Evolutionary conservation across 2,329 filamentous ascomycete species (phyloP), one percentile per base, ranked within the genome.

Genomic region (Pseudohalonectria lignicola): DNA sequence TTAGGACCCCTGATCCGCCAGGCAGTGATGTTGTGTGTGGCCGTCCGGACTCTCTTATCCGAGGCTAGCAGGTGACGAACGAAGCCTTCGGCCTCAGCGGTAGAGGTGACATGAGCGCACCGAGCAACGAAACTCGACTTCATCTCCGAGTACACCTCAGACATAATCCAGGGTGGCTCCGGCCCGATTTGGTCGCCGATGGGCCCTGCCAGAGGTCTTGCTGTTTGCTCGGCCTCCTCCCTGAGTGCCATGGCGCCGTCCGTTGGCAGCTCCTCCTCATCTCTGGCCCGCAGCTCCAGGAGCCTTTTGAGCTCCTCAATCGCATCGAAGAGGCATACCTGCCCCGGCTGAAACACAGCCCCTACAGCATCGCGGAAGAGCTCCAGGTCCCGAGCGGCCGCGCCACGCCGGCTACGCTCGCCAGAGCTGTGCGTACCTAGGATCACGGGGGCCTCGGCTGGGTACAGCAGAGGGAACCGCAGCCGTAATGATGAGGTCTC

Each of bases 21-120:
- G 2, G 90, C 90, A 16, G 82, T 88, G 53, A 98, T 95, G 57
- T 96, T 96, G 58, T 98, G 92, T 43, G 90, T 87, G 4, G 92
- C 92, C 34, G 72, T 67, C n/a, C 86, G 80, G 26, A 86, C 80
- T 48, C 84, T 86, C 61, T 83, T 87, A 59, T 96, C 87, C 8
- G 78, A 83, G 5, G 79, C 72, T 7, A 95, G 69, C 1, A 98
- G 70, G 55, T 93, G 79, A 31, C 76, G 67, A 1, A 96, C 62
- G 51, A 76, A 88, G 3, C 64, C 59, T 41, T 76, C 74, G 3
- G 88, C 90, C 57, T 92, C 74, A 1, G 69, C 64, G 1, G 84
- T 74, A 4, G 80, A 84, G 0, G 69, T 63, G 2, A 94, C 86
- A 3, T 60, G 61, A 0, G 83, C 82, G 26, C 76, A 80, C 26